Conservation (phyloP, 805 yeast genomes). For the Candida ortonii region DNA sequence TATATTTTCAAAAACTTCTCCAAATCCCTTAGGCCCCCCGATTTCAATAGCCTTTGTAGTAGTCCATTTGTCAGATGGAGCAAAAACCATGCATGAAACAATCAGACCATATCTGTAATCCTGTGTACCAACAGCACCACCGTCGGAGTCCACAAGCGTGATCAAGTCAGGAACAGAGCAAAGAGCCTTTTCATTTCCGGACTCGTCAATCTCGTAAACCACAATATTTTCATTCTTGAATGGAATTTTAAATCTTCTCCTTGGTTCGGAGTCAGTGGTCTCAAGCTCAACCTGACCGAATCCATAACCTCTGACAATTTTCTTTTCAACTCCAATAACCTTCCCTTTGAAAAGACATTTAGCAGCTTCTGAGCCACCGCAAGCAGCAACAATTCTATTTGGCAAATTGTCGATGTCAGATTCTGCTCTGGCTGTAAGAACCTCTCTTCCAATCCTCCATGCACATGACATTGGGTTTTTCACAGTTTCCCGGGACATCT, state of each 20-base stretch:
- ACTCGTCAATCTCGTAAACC: slow-evolving; percentile 26
- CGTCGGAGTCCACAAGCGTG: slow-evolving; percentile 37
- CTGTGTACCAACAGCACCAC: slow-evolving; percentile 46
- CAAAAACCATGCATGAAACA: slow-evolving; percentile 38
- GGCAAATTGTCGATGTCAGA: slow-evolving; percentile 36
- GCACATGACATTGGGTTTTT: slow-evolving; percentile 36
- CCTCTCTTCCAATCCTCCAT: slow-evolving; percentile 46
- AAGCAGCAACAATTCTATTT: slow-evolving; percentile 33
- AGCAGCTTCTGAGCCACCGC: slow-evolving; percentile 34
- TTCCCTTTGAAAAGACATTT: slow-evolving; percentile 39
- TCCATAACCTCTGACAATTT: slow-evolving; percentile 39
- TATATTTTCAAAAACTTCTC: slow-evolving; percentile 33
- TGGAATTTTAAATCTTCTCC: slow-evolving; percentile 31
- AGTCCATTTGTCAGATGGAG: slow-evolving; percentile 36
- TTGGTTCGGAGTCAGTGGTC: slow-evolving; percentile 12
- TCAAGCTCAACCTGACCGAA: slow-evolving; percentile 39
- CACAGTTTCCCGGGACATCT: slow-evolving; percentile 32
- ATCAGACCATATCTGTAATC: slow-evolving; percentile 42
- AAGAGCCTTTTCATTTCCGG: slow-evolving; percentile 25
- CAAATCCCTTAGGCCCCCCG: slow-evolving; percentile 41
- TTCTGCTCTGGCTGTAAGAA: slow-evolving; percentile 32
- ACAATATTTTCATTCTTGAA: slow-evolving; percentile 45
- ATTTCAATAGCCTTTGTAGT: slow-evolving; percentile 35
- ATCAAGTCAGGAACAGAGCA: slow-evolving; percentile 43
- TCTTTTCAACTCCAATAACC: slow-evolving; percentile 40